Base-by-base conservation (phyloP, 805 yeast genomes). In the Kuraishia hungarica region DNA sequence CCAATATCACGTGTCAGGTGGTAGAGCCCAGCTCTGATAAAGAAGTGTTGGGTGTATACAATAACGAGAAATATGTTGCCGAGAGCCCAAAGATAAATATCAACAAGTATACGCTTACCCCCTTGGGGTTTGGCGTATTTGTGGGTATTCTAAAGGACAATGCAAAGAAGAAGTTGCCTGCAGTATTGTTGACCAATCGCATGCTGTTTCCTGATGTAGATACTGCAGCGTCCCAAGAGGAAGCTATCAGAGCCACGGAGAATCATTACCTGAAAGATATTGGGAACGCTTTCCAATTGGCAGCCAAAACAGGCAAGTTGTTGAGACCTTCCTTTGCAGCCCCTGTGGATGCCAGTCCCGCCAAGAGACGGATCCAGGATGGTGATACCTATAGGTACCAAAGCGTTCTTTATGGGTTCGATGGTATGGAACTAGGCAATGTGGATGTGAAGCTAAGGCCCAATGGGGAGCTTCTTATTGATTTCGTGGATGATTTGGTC, bases 1-100 rank as follows among this genome's bases (percentile, higher is more conserved):
- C 59, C 1, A 61, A 59, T 21, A 58, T 67, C 1, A 56, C 60
- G 1, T 67, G 70, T 50, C 50, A 39, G 10, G 60, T 62, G 20
- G 51, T 62, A 3, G 53, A 29, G 7, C 52, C 52, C 11, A 52
- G 46, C 17, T 17, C 5, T 2, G 51, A 43, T 10, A 11, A 23
- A 2, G 51, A 49, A 10, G 49, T 35, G 43, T 35, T 35, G 43
- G 43, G 43, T 15, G 43, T 13, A 35, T 35, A 35, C 43, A 35
- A 47, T 13, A 47, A 21, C 11, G 20, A 21, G 5, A 47, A 47
- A 19, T 47, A 47, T 13, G 22, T 47, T 11, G 28, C 35, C 8
- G 51, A 49, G 35, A 21, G 21, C 19, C 24, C 24, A 7, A 23
- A 35, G 17, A 49, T 49, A 23, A 49, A 19, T 23, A 23, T 24